Evolutionary conservation across 2,329 filamentous ascomycete species (phyloP).

Genomic region (Lasiodiplodia sp.): DNA sequence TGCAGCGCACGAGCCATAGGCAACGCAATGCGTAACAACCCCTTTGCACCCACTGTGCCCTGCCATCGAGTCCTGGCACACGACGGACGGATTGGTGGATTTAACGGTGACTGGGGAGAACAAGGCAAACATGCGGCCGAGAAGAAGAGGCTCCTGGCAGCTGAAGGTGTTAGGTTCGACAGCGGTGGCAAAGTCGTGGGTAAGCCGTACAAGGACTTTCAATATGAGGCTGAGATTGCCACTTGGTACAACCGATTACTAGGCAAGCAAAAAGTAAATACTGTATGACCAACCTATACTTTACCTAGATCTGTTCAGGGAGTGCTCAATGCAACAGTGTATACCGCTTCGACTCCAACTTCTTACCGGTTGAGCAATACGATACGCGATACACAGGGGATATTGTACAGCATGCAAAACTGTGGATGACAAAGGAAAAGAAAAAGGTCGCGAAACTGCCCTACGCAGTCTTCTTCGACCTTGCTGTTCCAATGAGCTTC

Average conservation of each 20-base stretch:
- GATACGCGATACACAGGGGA: background rate
- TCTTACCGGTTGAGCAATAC: background rate
- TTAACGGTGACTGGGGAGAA: constrained; percentile 58
- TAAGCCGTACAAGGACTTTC: constrained; percentile 34
- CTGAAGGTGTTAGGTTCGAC: constrained; percentile 56
- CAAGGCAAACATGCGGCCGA: constrained; percentile 51
- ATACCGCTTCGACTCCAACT: background rate
- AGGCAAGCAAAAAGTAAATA: background rate
- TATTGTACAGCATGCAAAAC: background rate
- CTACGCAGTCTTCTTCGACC: constrained; percentile 42
- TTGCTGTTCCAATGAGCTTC: constrained; percentile 51
- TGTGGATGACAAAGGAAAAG: background rate
- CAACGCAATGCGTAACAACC: constrained; percentile 45
- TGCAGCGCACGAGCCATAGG: constrained; percentile 39
- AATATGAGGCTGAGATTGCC: background rate
- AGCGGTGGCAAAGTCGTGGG: constrained; percentile 51
- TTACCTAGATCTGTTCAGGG: background rate
- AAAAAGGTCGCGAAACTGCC: background rate
- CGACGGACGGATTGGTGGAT: constrained; percentile 47
- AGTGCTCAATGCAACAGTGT: background rate
- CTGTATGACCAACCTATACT: background rate
- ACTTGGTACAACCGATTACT: constrained; percentile 1
- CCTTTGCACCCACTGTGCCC: constrained; percentile 50
- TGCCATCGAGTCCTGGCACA: constrained; percentile 52
- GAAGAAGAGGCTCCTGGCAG: constrained; percentile 51